Evolutionary conservation across 1,139 yeast species (phyloP).

Genomic region (Candida sp.): DNA sequence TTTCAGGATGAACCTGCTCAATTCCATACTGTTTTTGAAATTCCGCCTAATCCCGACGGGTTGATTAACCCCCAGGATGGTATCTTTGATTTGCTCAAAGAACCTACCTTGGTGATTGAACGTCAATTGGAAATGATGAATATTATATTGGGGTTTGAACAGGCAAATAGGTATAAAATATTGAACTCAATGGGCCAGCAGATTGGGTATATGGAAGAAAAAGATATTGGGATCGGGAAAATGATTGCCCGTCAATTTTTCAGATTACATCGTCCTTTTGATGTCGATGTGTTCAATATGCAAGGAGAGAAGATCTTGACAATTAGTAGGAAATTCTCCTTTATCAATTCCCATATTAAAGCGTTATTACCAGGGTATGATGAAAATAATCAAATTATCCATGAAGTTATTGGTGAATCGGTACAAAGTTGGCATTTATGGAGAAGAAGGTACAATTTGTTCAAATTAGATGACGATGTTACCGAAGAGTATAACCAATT

Average conservation of each 20-base stretch:
- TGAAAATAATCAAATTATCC: conserved; percentile 28
- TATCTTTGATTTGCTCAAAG: conserved; percentile 53
- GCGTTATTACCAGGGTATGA: conserved; percentile 59
- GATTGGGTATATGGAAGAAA: conserved; percentile 79
- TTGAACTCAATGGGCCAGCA: conserved; percentile 72
- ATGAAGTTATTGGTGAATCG: conserved; percentile 73
- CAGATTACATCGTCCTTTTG: conserved; percentile 82
- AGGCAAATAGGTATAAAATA: conserved; percentile 75
- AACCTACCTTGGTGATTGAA: conserved; percentile 85
- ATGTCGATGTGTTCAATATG: conserved; percentile 74
- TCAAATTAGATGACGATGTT: conserved; percentile 46
- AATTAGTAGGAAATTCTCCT: conserved; percentile 76
- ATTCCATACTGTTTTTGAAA: conserved; percentile 25
- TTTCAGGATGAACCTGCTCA: conserved; percentile 20
- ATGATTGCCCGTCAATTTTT: conserved; percentile 78
- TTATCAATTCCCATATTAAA: conserved; percentile 85
- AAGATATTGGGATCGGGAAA: conserved; percentile 68
- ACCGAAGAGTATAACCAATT: conserved; percentile 60
- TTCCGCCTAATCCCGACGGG: conserved; percentile 44
- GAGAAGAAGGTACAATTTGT: conserved; percentile 84
- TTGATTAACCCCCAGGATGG: conserved; percentile 54
- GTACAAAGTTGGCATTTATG: conserved; percentile 93
- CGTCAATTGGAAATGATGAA: conserved; percentile 88
- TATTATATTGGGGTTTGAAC: conserved; percentile 84
- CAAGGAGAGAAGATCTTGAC: conserved; percentile 69